Conservation (phyloP, 805 yeast species). For the Clavispora fructus region DNA sequence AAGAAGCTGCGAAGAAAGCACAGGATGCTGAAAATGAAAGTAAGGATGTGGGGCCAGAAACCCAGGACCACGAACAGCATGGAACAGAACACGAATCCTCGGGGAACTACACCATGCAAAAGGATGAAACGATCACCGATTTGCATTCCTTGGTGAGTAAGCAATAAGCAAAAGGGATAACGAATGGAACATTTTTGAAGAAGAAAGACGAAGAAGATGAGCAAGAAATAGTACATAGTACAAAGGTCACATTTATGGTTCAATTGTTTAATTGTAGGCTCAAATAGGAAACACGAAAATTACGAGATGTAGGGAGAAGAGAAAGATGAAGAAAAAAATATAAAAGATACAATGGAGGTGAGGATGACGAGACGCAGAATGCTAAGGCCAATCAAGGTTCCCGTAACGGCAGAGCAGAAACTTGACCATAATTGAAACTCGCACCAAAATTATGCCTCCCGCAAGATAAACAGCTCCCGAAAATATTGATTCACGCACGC, state of each 20-base stretch:
- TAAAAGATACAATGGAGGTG: too few species aligned
- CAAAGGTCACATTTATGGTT: neutral
- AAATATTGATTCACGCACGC: neutral
- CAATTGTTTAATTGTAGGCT: neutral
- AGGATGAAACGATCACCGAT: slow-evolving; percentile 53
- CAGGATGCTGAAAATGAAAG: neutral
- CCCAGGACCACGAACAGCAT: slow-evolving; percentile 2
- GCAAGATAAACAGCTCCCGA: neutral
- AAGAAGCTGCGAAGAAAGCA: slow-evolving; percentile 3
- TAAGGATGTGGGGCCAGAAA: neutral
- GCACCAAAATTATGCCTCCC: neutral
- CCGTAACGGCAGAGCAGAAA: too few species aligned
- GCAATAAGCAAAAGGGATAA: neutral
- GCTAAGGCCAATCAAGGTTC: too few species aligned
- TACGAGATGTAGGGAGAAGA: too few species aligned
- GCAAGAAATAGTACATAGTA: neutral
- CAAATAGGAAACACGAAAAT: too few species aligned
- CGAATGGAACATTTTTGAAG: neutral
- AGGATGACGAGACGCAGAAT: too few species aligned
- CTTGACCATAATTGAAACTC: too few species aligned
- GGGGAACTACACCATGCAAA: slow-evolving; percentile 20
- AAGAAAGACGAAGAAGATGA: neutral
- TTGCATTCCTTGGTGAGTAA: slow-evolving; percentile 33
- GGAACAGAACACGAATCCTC: slow-evolving; percentile 6
- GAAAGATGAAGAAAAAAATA: too few species aligned